Evolutionary conservation across 495 filamentous ascomycete genomes (phyloP), one percentile per base, ranked within the genome.

Genomic region (Cenococcum geophilum): DNA sequence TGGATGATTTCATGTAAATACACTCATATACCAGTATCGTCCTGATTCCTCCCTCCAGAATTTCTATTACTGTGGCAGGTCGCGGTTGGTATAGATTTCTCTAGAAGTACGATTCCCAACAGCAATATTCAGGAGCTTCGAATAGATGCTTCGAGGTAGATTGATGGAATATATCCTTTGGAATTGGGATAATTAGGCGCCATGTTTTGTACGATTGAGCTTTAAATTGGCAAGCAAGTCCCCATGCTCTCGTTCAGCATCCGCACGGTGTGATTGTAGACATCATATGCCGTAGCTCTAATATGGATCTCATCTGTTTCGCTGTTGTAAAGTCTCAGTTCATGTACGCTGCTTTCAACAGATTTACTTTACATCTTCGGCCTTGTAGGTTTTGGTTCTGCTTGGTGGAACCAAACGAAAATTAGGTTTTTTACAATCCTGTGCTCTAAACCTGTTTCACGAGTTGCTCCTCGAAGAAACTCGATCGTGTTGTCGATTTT

Each of bases 381-480:
- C 23, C 43, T 52, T 5, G 14, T 12, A 14, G 36, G 36, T 45
- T 4, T 18, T 45, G 40, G 62, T 45, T 51, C 52, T 34, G 20
- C 21, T 45, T 73, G 61, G 51, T 76, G 70, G 62, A 76, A 76
- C 84, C 84, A 87, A 55, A 85, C 79, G 45, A 82, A 68, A 40
- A 89, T 67, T 57, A 97, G 67, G 64, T 86, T 95, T 72, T 84
- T 89, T 55, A 96, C 56, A 53, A 98, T 85, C 57, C 74, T 78
- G 70, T 96, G 90, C 76, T 97, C 93, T 20, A 92, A 60, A 0
- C 91, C 90, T 23, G 74, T 79, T 60, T 79, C 71, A 48, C 76
- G 72, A 9, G 86, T 78, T 6, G 93, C 93, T 27, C 80, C 79
- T 37, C 83, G 75, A 5, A 97, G 77, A 68, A 98, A 97, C 59